Base-by-base conservation (phyloP, 306 rosid genomes). In the Hippophae tibetana region DNA sequence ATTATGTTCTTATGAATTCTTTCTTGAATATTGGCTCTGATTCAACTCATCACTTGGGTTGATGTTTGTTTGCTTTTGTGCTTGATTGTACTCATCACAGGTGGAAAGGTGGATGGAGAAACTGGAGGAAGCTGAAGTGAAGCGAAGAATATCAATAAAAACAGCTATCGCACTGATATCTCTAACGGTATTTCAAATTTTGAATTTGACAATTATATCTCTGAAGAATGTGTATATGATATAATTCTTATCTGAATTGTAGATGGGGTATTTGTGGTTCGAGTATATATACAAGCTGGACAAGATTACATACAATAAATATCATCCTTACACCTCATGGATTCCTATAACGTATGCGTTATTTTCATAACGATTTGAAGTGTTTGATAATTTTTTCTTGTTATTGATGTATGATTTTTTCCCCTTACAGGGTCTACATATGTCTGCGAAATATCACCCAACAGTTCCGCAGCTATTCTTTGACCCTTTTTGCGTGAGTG, bases 291-390 rank as follows among this genome's bases (percentile, higher is more conserved):
- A 87, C 86, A 92, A 85, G 85, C 69, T 92, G 72, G 98, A 92
- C 83, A 92, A 82, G 74, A 42, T 79, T 69, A 71, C 84, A 5
- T 92, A 92, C 89, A 92, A 92, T 66, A 85, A 83, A 78, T 87
- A 73, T 59, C 98, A 92, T 81, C 98, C 98, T 46, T 92, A 85
- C 63, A 92, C 98, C 64, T 92, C 98, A 1, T 92, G 98, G 98
- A 87, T 92, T 73, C 98, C 98, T 18, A 88, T 92, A 71, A 92
- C 98, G 98, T 92, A 87, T 26, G 82, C 73, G 42, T 53, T 42
- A 26, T 81, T 58, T 58, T 71, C 64, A 56, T 69, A 60, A 42
- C 56, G 48, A 73, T 49, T 38, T 58, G 42, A 49, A 41, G 9
- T 44, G 42, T 61, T 60, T 13, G 43, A 50, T 42, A 69, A 40